Conservation (phyloP, 1,284 basidiomycete species). For the Sphaerobolus stellatus region DNA sequence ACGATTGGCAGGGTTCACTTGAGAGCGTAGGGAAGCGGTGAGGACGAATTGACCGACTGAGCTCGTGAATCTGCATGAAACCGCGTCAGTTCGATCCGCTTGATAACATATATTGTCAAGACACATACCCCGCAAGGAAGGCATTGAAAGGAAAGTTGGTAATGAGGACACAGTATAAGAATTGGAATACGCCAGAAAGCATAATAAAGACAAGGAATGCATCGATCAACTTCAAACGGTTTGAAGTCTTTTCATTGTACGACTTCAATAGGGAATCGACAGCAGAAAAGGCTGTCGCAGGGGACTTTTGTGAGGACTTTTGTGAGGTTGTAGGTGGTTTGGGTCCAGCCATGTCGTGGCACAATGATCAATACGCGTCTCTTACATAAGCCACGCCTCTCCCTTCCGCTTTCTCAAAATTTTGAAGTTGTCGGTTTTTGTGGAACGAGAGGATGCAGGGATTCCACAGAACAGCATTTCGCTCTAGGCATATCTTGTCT, state of each 20-base stretch:
- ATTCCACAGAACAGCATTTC: background rate
- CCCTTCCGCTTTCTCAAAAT: background rate
- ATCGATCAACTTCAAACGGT: slow-evolving; percentile 92
- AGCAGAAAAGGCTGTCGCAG: slow-evolving; percentile 38
- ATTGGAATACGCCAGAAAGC: slow-evolving; percentile 87
- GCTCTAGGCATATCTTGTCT: background rate
- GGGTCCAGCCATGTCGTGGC: slow-evolving; percentile 27
- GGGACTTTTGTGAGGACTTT: too few relatives aligned
- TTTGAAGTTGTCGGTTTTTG: background rate
- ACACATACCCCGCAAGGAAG: slow-evolving; percentile 87
- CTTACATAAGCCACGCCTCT: slow-evolving; percentile 8
- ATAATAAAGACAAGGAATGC: slow-evolving; percentile 91
- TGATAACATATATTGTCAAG: background rate
- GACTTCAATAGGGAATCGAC: slow-evolving; percentile 70
- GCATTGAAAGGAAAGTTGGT: slow-evolving; percentile 97
- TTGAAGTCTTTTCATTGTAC: slow-evolving; percentile 75
- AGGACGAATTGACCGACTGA: slow-evolving; percentile 97
- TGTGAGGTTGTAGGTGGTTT: slow-evolving; percentile 31
- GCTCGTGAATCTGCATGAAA: slow-evolving; percentile 73
- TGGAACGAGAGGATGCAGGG: slow-evolving; percentile 2
- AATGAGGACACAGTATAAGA: slow-evolving; percentile 87
- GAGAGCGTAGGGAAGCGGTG: slow-evolving; percentile 86
- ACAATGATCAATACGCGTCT: background rate
- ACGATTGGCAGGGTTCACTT: slow-evolving; percentile 86
- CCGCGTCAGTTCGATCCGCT: slow-evolving; percentile 8